A percentile compares a stretch with the other conserved stretches of the same genome.
phyloP scores from a whole-genome alignment of 2,329 filamentous ascomycete genomes.

The Plectosphaerella plurivora region DNA sequence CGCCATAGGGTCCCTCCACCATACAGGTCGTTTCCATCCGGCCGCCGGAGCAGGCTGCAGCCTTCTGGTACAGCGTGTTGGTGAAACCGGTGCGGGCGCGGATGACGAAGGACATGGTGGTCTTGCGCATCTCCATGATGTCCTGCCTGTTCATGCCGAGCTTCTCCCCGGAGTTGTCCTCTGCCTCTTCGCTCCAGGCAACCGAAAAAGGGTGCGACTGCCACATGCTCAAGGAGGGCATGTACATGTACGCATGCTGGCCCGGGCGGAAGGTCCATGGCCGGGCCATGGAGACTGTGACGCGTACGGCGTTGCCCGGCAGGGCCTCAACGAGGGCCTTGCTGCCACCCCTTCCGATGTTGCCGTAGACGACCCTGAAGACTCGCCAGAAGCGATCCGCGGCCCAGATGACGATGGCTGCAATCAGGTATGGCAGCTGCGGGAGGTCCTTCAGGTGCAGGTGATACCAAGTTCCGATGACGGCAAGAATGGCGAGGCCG shows the following conservation, averaged over 20 bases:
- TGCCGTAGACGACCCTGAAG: conserved; percentile 57
- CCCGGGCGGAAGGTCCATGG: conserved; percentile 74
- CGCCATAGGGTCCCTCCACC: conserved; percentile 75
- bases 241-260: conserved; percentile 76
- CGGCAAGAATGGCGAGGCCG: conserved; percentile 50
- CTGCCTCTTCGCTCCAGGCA: conserved; percentile 69
- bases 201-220: conserved; percentile 78
- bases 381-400: conserved; percentile 59
- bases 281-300: conserved; percentile 69
- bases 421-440: conserved; percentile 56
- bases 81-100: conserved; percentile 73
- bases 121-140: conserved; percentile 55
- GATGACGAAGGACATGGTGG: conserved; percentile 66
- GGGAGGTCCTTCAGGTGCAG: conserved; percentile 48
- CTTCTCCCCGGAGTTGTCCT: conserved; percentile 45
- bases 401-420: conserved; percentile 62
- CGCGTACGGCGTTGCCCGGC: conserved; percentile 68
- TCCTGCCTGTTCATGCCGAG: conserved; percentile 57
- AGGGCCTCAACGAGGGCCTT: conserved; percentile 69
- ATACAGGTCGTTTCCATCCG: conserved; percentile 60
- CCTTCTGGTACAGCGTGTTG: conserved; percentile 62
- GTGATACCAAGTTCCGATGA: conserved; percentile 66
- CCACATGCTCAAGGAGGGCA: conserved; percentile 67
- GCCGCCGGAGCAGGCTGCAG: conserved; percentile 55
- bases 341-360: conserved; percentile 62